Percentiles rank a stretch among this genome's conserved stretches.
phyloP scores from a whole-genome alignment of 306 rosid genomes.

The Pterocarpus santalinus region DNA sequence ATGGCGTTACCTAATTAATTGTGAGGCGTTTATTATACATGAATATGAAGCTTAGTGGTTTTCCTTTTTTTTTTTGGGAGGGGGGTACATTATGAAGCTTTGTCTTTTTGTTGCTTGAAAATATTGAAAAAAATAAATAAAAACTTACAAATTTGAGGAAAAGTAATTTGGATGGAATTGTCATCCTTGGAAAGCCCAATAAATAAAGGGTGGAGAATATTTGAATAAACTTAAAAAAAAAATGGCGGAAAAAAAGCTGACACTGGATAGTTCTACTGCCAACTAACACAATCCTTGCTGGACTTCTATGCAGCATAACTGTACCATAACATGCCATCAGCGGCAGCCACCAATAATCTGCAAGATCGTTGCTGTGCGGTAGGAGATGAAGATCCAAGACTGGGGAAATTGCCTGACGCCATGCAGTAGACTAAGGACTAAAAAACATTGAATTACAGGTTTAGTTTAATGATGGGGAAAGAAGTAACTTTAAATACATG shows the following conservation, averaged over 20 bases:
- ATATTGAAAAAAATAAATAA: too few relatives aligned
- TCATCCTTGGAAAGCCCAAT: too few relatives aligned
- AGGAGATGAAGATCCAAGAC: neutral
- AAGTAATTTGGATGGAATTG: neutral
- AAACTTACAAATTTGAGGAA: neutral
- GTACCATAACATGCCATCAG: too few relatives aligned
- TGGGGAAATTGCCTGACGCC: too few relatives aligned
- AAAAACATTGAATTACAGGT: neutral
- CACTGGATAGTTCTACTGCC: neutral
- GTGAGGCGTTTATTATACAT: neutral
- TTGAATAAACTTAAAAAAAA: too few relatives aligned
- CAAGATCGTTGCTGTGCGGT: neutral
- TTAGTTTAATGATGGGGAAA: constrained; percentile 3
- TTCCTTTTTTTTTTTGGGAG: too few relatives aligned
- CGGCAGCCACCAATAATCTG: neutral
- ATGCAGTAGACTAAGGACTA: neutral
- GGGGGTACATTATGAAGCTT: neutral
- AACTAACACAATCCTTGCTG: neutral
- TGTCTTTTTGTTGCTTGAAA: neutral
- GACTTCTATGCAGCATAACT: neutral
- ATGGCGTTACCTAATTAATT: neutral
- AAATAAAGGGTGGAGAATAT: neutral
- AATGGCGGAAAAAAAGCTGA: neutral
- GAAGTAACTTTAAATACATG: neutral
- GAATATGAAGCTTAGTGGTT: too few relatives aligned